phyloP scores from a whole-genome alignment of 495 filamentous ascomycete genomes.

The Lepidopterella palustris region DNA sequence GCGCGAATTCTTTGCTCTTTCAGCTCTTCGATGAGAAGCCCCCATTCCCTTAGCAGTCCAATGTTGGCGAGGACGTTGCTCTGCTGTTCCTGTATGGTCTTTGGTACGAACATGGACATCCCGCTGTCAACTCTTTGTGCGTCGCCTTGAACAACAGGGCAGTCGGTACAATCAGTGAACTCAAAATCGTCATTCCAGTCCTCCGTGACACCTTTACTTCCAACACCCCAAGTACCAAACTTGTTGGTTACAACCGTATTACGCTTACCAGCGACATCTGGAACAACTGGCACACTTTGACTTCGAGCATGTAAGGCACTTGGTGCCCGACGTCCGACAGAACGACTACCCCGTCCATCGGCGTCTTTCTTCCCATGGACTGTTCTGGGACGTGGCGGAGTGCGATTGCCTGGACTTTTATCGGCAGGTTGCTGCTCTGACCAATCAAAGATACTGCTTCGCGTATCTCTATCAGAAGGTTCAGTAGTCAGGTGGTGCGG shows the following conservation, averaged over 20 bases:
- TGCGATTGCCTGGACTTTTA: slow-evolving; percentile 44
- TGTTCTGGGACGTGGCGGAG: slow-evolving; percentile 69
- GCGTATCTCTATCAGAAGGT: slow-evolving; percentile 32
- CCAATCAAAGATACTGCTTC: slow-evolving; percentile 77
- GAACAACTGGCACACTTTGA: slow-evolving; percentile 87
- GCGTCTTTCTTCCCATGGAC: slow-evolving; percentile 84
- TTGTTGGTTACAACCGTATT: slow-evolving; percentile 58
- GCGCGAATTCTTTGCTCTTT: slow-evolving; percentile 38
- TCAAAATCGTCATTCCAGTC: slow-evolving; percentile 44
- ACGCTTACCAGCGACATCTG: slow-evolving; percentile 55
- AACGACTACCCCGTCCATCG: slow-evolving; percentile 64
- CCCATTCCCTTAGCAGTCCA: slow-evolving; percentile 38
- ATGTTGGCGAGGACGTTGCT: slow-evolving; percentile 40
- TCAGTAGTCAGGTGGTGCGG: slow-evolving; percentile 17
- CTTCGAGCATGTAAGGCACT: slow-evolving; percentile 78
- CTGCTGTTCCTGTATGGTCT: slow-evolving; percentile 38
- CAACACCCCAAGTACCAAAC: slow-evolving; percentile 82
- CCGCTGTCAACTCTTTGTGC: slow-evolving; percentile 34
- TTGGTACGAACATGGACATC: slow-evolving; percentile 37
- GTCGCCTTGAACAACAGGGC: slow-evolving; percentile 17
- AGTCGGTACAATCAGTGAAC: slow-evolving; percentile 31
- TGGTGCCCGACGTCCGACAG: slow-evolving; percentile 66
- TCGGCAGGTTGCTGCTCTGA: slow-evolving; percentile 60
- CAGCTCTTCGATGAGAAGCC: slow-evolving; percentile 39
- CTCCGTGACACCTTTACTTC: slow-evolving; percentile 60